Evolutionary conservation across 352 stramenopile genomes (phyloP).

Genomic region (Phytophthora sp.): DNA sequence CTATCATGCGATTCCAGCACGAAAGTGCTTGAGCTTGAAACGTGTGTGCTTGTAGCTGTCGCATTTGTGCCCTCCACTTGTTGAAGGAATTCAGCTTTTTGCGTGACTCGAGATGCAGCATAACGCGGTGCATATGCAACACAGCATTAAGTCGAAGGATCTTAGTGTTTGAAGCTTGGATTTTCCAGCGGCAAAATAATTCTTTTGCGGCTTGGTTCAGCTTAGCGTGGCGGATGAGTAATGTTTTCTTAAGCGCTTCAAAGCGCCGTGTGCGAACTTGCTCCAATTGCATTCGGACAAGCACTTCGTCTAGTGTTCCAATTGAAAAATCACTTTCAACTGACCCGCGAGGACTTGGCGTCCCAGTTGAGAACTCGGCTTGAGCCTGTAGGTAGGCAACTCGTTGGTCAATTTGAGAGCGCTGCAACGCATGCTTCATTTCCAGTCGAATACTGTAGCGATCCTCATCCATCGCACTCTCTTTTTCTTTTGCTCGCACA

Average conservation of each 20-base stretch:
- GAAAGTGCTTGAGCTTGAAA: constrained; percentile 51
- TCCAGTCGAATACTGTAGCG: constrained; percentile 70
- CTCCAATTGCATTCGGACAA: constrained; percentile 70
- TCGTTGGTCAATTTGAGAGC: constrained; percentile 67
- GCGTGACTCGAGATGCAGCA: constrained; percentile 38
- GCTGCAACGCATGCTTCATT: constrained; percentile 64
- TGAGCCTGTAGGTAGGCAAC: constrained; percentile 58
- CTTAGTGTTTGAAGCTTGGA: constrained; percentile 30
- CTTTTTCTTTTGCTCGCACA: constrained; percentile 56
- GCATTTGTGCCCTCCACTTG: constrained; percentile 46
- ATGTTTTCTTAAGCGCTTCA: constrained; percentile 62
- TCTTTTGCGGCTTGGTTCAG: constrained; percentile 37
- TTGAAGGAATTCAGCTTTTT: constrained; percentile 40
- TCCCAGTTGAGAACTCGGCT: constrained; percentile 6
- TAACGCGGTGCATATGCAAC: constrained; percentile 50
- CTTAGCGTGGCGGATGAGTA: constrained; percentile 60
- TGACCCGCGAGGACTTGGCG: background rate
- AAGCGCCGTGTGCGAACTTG: constrained; percentile 67
- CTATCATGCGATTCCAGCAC: constrained; percentile 76
- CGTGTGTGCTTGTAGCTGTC: constrained; percentile 38
- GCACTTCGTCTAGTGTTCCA: constrained; percentile 62
- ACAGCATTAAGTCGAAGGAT: constrained; percentile 41
- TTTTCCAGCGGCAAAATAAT: constrained; percentile 52
- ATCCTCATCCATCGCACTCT: constrained; percentile 64
- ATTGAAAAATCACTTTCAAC: constrained; percentile 48